Evolutionary conservation across 1,139 yeast genomes (phyloP).

Genomic region (Taphrina communis): DNA sequence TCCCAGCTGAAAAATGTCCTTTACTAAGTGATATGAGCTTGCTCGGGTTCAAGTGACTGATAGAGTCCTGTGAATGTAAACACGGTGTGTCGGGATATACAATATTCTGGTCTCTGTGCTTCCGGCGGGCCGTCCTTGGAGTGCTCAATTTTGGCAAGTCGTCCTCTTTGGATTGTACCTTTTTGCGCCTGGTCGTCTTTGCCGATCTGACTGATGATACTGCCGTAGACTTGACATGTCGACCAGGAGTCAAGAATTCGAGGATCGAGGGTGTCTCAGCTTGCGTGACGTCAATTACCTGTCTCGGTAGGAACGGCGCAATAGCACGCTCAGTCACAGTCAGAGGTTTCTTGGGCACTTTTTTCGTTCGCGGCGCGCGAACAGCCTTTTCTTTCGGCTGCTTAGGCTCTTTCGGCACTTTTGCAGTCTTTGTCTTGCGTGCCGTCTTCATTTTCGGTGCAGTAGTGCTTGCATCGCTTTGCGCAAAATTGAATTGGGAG

Average conservation of each 20-base stretch:
- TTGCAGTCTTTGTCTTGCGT: not conserved
- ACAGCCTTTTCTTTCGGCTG: conserved; percentile 6
- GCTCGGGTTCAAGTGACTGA: conserved; percentile 8
- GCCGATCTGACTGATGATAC: not conserved
- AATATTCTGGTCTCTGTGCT: not conserved
- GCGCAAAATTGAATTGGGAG: conserved; percentile 13
- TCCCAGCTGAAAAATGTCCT: conserved; percentile 17
- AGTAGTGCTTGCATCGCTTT: not conserved
- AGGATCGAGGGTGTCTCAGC: conserved; percentile 2
- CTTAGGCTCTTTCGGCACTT: conserved; percentile 8
- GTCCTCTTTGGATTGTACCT: not conserved
- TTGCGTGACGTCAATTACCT: too few relatives aligned
- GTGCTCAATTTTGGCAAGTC: not conserved
- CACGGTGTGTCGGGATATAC: not conserved
- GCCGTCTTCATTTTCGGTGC: not conserved
- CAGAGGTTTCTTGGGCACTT: conserved; percentile 9
- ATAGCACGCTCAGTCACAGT: conserved; percentile 25
- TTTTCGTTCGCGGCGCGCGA: conserved; percentile 10
- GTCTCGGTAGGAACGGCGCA: conserved; percentile 10
- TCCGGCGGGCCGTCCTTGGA: not conserved
- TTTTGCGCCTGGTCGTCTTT: not conserved
- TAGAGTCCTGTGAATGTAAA: not conserved
- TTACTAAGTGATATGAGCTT: conserved; percentile 19
- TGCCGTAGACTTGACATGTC: not conserved
- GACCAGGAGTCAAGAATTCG: conserved; percentile 18